A percentile compares a stretch with the other conserved stretches of the same genome.
These are phyloP conservation scores for Metschnikowia anglica DNA, from an alignment of 805 yeast genomes.

Conservation along the genomic window DNA sequence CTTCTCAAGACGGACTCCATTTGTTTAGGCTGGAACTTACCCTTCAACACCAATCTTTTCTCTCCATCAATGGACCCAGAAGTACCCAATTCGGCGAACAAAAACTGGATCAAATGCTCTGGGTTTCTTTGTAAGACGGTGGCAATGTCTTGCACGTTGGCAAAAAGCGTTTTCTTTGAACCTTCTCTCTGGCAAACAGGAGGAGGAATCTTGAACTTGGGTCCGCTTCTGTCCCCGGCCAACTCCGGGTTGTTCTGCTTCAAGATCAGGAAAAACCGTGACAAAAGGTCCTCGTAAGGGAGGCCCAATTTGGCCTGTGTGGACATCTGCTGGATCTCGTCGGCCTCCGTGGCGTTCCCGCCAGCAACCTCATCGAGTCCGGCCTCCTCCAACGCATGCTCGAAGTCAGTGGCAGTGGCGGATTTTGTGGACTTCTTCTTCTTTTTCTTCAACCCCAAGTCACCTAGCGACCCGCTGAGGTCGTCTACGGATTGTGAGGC, in stretches of 20 bases:
- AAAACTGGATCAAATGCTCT: slow-evolving; percentile 93
- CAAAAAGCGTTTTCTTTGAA: slow-evolving; percentile 90
- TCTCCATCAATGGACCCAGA: slow-evolving; percentile 99
- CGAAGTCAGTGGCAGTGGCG: slow-evolving; percentile 74
- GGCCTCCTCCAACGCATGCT: slow-evolving; percentile 84
- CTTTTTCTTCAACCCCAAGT: slow-evolving; percentile 66
- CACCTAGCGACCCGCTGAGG: slow-evolving; percentile 38
- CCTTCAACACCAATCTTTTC: slow-evolving; percentile 94
- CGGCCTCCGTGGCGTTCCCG: slow-evolving; percentile 29
- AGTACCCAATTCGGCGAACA: slow-evolving; percentile 98
- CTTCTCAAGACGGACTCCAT: slow-evolving; percentile 95
- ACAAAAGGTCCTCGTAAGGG: slow-evolving; percentile 73
- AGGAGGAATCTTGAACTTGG: slow-evolving; percentile 95
- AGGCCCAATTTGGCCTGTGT: slow-evolving; percentile 50
- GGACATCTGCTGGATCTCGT: slow-evolving; percentile 14
- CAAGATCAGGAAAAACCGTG: slow-evolving; percentile 81
- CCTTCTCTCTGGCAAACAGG: slow-evolving; percentile 98
- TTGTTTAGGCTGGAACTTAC: slow-evolving; percentile 97
- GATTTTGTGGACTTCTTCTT: slow-evolving; percentile 53
- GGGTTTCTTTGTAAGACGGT: slow-evolving; percentile 94
- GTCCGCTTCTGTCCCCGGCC: slow-evolving; percentile 92
- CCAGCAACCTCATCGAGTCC: slow-evolving; percentile 59
- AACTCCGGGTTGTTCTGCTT: slow-evolving; percentile 95
- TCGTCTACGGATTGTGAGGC: slow-evolving; percentile 31
- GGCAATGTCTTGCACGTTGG: slow-evolving; percentile 92